Base-by-base conservation (phyloP, 2,329 filamentous ascomycete genomes). In the Chrysosporium queenslandicum region DNA sequence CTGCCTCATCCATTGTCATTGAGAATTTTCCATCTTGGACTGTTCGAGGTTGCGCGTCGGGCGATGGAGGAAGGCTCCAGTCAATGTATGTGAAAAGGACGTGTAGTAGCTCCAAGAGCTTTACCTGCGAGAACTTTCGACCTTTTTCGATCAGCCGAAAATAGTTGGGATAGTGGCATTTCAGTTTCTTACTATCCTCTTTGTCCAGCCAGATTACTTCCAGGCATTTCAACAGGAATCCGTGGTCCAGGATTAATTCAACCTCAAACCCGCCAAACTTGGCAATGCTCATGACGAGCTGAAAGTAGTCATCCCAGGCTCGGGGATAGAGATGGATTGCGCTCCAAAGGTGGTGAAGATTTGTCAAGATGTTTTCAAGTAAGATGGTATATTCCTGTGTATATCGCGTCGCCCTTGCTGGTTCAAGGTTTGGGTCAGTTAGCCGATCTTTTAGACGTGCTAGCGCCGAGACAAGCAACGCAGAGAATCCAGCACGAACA, bases 231-330 rank as follows among this genome's bases (percentile, higher is more conserved):
- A 71, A 63, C 18, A 90, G 70, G 59, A 81, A 86, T 21, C 79
- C 76, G 29, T 75, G 71, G 9, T 80, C 76, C 21, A 90, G 71
- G 21, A 89, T 71, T 4, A 77, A 63, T 1, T 72, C 71, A 18
- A 77, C 73, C 63, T 87, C 82, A 4, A 73, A 64, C 2, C 72
- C 67, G 0, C 85, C 84, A 51, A 87, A 67, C 42, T 71, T 73
- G 12, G 81, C 80, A 62, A 90, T 83, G n/a, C 71, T 71, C n/a
- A 77, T 63, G 56, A 90, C 72, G n/a, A 85, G 75, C 11, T 78
- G 77, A 63, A 91, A 91, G 53, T 84, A 83, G 60, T 91, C 86
- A 39, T 82, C 79, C 87, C 87, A 92, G 2, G 85, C 78, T 53
- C 82, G 78, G 25, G 80, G 70, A 42, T 77, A 72, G 2, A 71